Evolutionary conservation across 768 basidiomycete genomes (phyloP).

Genomic region (Suillus ampliporus): DNA sequence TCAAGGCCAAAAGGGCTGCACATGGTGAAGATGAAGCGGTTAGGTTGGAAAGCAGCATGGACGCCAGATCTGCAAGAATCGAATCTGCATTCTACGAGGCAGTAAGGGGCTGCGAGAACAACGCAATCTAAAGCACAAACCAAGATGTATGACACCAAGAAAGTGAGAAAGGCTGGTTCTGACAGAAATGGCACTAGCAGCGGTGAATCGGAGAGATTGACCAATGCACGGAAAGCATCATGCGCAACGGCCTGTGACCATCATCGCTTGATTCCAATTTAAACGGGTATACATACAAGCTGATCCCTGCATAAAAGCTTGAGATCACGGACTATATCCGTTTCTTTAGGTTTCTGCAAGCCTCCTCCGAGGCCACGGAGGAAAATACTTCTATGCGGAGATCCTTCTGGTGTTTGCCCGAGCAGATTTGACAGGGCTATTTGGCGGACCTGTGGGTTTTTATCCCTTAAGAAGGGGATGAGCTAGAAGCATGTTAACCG

Average conservation of each 20-base stretch:
- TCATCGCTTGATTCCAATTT: constrained; percentile 20
- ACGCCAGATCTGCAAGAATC: constrained; percentile 89
- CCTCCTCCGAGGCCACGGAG: constrained; percentile 63
- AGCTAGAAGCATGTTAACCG: constrained; percentile 53
- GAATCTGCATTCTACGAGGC: constrained; percentile 79
- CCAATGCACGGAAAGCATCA: constrained; percentile 91
- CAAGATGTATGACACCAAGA: constrained; percentile 88
- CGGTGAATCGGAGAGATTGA: constrained; percentile 90
- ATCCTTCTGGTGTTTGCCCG: constrained; percentile 74
- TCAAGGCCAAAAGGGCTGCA: constrained; percentile 63
- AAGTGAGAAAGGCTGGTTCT: constrained; percentile 75
- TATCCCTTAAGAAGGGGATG: constrained; percentile 82
- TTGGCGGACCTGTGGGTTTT: constrained; percentile 86
- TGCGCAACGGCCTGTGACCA: constrained; percentile 79
- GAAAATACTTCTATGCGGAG: constrained; percentile 78
- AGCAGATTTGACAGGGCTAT: constrained; percentile 86
- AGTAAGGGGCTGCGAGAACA: constrained; percentile 16
- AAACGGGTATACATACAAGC: constrained; percentile 53
- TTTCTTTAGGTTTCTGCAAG: constrained; percentile 63
- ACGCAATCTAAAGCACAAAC: constrained; percentile 46
- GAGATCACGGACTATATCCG: constrained; percentile 75
- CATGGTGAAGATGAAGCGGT: constrained; percentile 77
- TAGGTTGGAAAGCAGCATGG: constrained; percentile 98
- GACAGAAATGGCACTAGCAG: constrained; percentile 68
- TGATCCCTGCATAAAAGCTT: constrained; percentile 90